These are phyloP conservation scores for Kodamaea ohmeri DNA, from an alignment of 1,139 yeast species.

Conservation along the genomic window DNA sequence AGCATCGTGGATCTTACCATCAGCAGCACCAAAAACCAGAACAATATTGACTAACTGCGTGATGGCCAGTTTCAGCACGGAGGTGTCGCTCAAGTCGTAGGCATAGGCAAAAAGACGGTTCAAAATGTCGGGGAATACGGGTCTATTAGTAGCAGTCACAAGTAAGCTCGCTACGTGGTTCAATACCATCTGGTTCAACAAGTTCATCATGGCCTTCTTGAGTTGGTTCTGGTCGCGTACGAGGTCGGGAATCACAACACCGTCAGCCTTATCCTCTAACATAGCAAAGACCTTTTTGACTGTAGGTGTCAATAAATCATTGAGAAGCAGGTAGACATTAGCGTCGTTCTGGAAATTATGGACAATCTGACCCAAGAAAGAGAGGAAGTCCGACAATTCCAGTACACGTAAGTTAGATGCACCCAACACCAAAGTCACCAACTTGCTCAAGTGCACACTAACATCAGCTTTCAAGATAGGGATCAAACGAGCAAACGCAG, in stretches of 20 bases:
- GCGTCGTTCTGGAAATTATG: conserved; percentile 72
- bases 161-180: conserved; percentile 81
- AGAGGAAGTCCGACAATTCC: conserved; percentile 78
- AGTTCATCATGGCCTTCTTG: conserved; percentile 67
- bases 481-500: conserved; percentile 81
- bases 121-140: conserved; percentile 60
- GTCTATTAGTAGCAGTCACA: conserved; percentile 63
- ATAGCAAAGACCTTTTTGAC: conserved; percentile 61
- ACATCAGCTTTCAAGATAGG: conserved; percentile 54
- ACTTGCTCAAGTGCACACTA: conserved; percentile 64
- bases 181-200: conserved; percentile 65
- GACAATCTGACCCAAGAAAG: conserved; percentile 84
- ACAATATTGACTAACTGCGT: conserved; percentile 68
- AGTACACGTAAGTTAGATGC: conserved; percentile 58
- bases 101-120: conserved; percentile 66
- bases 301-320: conserved; percentile 71
- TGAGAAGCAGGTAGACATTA: conserved; percentile 68
- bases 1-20: conserved; percentile 59
- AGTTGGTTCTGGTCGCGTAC: conserved; percentile 59
- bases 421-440: conserved; percentile 69
- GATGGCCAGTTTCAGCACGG: conserved; percentile 67
- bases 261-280: conserved; percentile 23
- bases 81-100: conserved; percentile 50
- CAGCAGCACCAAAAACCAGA: conserved; percentile 52
- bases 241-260: conserved; percentile 43